Evolutionary conservation across 2,329 filamentous ascomycete genomes (phyloP).

Genomic region (Sporothrix brunneoviolacea): DNA sequence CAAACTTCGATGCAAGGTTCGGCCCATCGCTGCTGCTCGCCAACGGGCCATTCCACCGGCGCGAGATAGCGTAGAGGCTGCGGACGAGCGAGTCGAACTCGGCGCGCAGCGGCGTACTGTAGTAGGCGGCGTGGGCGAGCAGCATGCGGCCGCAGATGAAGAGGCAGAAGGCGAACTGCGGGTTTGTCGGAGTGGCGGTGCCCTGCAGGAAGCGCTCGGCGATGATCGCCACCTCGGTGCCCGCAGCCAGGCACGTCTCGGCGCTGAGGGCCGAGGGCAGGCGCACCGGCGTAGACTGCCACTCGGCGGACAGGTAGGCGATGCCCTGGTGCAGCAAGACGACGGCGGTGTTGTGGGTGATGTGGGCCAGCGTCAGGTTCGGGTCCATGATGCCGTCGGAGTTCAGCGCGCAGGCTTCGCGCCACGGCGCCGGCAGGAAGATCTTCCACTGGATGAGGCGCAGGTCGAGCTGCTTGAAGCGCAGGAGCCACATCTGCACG

Average conservation of each 20-base stretch:
- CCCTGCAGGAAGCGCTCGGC: slow-evolving; percentile 29
- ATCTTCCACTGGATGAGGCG: slow-evolving; percentile 29
- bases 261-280: slow-evolving; percentile 33
- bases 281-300: slow-evolving; percentile 23
- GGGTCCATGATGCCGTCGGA: slow-evolving; percentile 35
- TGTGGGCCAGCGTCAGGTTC: slow-evolving; percentile 36
- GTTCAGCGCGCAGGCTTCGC: slow-evolving; percentile 33
- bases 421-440: slow-evolving; percentile 37
- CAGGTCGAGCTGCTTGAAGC: slow-evolving; percentile 12
- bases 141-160: slow-evolving; percentile 31
- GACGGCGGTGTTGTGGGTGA: slow-evolving; percentile 37
- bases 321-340: slow-evolving; percentile 36
- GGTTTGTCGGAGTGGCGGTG: slow-evolving; percentile 25
- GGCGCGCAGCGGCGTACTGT: slow-evolving; percentile 22
- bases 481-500: slow-evolving; percentile 8
- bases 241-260: slow-evolving; percentile 34
- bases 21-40: no score
- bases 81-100: slow-evolving; percentile 29
- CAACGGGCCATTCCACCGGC: slow-evolving; percentile 33
- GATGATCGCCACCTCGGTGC: slow-evolving; percentile 32
- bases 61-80: slow-evolving; percentile 30
- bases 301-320: slow-evolving; percentile 30
- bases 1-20: no score
- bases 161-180: slow-evolving; percentile 34
- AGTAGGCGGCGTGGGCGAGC: slow-evolving; percentile 28